Conservation (phyloP, 1,284 basidiomycete genomes). For the Peniophora sp. region DNA sequence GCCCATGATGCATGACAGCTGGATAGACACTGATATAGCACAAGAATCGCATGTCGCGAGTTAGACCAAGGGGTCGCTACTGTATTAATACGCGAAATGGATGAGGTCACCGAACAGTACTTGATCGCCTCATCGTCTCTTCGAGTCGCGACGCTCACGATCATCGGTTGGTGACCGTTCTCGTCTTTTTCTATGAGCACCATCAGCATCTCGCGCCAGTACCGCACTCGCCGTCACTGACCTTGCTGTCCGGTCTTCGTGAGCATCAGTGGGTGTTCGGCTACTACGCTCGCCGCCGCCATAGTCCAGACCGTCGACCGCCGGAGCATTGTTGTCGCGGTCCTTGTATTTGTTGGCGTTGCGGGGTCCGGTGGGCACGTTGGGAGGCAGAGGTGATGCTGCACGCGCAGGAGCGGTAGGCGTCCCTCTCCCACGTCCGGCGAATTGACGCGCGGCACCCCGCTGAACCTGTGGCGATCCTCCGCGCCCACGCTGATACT, state of each 20-base stretch:
- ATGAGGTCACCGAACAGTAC: no score
- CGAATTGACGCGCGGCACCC: conserved; percentile 22
- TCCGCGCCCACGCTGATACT: conserved; percentile 48
- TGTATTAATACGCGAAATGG: neutral
- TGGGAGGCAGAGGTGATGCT: conserved; percentile 72
- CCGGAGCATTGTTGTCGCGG: conserved; percentile 69
- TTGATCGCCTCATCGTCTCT: conserved; percentile 42
- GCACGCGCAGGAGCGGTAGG: conserved; percentile 47
- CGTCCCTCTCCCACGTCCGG: conserved; percentile 28
- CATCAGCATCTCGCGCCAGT: neutral
- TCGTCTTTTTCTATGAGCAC: conserved; percentile 12
- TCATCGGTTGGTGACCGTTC: conserved; percentile 33
- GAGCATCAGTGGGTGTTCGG: conserved; percentile 13
- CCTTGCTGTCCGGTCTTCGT: conserved; percentile 23
- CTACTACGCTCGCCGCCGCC: conserved; percentile 34
- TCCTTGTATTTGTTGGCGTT: conserved; percentile 87
- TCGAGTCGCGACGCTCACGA: conserved; percentile 37
- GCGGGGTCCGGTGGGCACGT: conserved; percentile 76
- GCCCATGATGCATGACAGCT: no score
- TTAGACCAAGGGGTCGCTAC: no score
- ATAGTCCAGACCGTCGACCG: conserved; percentile 79
- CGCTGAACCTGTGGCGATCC: conserved; percentile 16
- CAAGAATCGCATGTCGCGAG: no score
- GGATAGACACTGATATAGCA: no score
- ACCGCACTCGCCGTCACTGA: conserved; percentile 8